phyloP scores from a whole-genome alignment of 352 stramenopile species.

The Phytophthora citricola region DNA sequence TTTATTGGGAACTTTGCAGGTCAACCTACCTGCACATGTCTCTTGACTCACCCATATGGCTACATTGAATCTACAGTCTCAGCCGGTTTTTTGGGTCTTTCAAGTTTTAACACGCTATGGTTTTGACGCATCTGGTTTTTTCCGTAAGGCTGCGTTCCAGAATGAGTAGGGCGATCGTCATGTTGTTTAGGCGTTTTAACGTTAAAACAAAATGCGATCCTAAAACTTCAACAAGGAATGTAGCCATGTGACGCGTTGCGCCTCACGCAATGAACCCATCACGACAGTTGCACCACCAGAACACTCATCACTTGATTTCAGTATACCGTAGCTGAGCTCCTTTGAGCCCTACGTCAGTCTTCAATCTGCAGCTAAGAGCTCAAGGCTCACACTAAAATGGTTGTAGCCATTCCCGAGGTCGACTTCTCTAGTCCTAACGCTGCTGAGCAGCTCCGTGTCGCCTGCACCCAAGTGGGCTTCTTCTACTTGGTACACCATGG shows the following conservation, averaged over 20 bases:
- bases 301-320: background rate
- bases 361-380: background rate
- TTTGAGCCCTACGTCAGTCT: background rate
- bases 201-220: too few species aligned
- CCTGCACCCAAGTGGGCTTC: constrained; percentile 69
- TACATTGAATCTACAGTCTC: too few species aligned
- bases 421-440: constrained; percentile 54
- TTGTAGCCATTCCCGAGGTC: constrained; percentile 59
- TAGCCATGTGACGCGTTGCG: background rate
- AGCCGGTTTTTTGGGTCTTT: too few species aligned
- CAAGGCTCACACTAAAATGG: background rate
- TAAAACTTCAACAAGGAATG: background rate
- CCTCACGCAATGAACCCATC: background rate
- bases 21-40: too few species aligned
- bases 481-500: constrained; percentile 75
- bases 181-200: too few species aligned
- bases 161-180: too few species aligned
- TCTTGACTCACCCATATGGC: too few species aligned
- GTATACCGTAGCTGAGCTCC: background rate
- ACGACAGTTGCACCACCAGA: background rate
- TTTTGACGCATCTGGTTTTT: too few species aligned
- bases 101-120: too few species aligned
- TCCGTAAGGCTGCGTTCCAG: too few species aligned
- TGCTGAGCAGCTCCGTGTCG: constrained; percentile 52
- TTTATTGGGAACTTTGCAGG: too few species aligned